Conservation (phyloP, 2,329 filamentous ascomycete genomes). For the Pestalotiopsis sp. region DNA sequence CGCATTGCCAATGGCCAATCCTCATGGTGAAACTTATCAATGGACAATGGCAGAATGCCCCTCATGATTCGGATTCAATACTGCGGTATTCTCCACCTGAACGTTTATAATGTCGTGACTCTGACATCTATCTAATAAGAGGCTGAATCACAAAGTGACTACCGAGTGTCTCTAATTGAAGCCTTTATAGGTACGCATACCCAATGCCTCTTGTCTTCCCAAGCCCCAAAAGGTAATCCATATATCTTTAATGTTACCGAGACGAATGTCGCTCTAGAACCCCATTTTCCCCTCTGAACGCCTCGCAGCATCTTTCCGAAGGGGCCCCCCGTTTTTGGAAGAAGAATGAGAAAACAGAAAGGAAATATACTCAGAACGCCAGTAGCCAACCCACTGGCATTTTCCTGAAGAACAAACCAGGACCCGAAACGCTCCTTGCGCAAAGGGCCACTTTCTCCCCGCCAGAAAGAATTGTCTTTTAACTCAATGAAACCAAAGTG, state of each 20-base stretch:
- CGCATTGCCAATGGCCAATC: no score
- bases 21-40: no score
- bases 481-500: constrained; percentile 16
- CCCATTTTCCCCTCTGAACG: not conserved
- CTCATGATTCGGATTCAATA: not conserved
- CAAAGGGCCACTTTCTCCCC: not conserved
- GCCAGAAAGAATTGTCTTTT: constrained; percentile 20
- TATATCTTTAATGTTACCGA: constrained; percentile 13
- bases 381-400: not conserved
- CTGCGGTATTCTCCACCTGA: not conserved
- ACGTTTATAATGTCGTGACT: not conserved
- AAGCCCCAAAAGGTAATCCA: constrained; percentile 23
- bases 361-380: not conserved
- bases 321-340: not conserved
- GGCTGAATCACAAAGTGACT: not conserved
- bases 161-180: not conserved
- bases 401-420: not conserved
- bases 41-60: no score
- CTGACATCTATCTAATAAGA: not conserved
- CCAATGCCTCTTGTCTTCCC: constrained; percentile 14
- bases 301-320: not conserved
- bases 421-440: not conserved
- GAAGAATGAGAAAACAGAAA: not conserved
- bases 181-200: not conserved
- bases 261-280: not conserved